Evolutionary conservation across 306 rosid genomes (phyloP), one percentile per base, ranked within the genome.

Genomic region (Glycine soja): DNA sequence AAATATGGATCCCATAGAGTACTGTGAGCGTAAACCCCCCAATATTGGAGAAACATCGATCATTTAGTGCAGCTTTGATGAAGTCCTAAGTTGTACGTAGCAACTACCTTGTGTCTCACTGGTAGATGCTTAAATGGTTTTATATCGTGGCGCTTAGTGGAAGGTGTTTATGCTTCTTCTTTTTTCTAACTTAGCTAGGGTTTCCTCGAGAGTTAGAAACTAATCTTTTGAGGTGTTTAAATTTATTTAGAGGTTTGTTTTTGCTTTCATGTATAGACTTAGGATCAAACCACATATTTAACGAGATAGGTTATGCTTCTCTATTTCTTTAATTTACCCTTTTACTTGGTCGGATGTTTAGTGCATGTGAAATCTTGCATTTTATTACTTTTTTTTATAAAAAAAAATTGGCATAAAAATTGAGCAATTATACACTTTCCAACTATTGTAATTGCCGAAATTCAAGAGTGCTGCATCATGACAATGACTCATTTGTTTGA

Each of bases 31-130:
- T 10, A 52, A 70, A 82, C 54, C 53, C 57, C 78, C 84, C 91
- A 81, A 81, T 84, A 78, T 86, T 52, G 77, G 34, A 89, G 91
- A 92, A 88, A 87, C 94, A 84, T 90, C 89, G 87, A 92, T 91
- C 97, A 92, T 1, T 19, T 0, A 0, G 98, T 94, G 97, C 98
- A 91, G 97, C 93, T 97, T 92, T 94, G 97, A 94, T 91, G 84
- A 89, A 57, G 7, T 77, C 5, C 30, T 19, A n/a, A 9, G 14
- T 52, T 24, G 30, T 24, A 8, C 2, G 13, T 67, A 42, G 40
- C 3, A 11, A 7, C 16, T 32, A 11, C 9, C 3, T 8, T 18
- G 0, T 15, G 24, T 2, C 0, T 50, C 40, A 6, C 10, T 0
- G 0, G 8, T 8, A 64, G 18, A 52, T 18, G 63, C 10, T 16